Conservation (phyloP, 2,329 filamentous ascomycete species). For the Exophiala sideris region DNA sequence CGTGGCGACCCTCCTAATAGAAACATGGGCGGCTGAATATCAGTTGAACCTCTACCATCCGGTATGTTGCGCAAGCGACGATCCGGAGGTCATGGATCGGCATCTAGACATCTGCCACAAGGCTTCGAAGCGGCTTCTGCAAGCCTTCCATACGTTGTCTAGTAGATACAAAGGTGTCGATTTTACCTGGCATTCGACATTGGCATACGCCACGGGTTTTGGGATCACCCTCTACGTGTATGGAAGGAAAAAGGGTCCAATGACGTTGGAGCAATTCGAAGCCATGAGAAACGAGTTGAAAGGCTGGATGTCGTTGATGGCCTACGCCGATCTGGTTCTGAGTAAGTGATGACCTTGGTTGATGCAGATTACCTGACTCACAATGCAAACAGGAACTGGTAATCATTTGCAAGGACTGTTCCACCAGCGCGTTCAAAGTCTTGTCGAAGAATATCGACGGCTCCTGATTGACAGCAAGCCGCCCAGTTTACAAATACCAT, state of each 20-base stretch:
- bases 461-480: constrained; percentile 16
- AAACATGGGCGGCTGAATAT: constrained; percentile 49
- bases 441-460: constrained; percentile 24
- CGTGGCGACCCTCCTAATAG: constrained; percentile 49
- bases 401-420: constrained; percentile 26
- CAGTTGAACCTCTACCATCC: constrained; percentile 54
- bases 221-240: constrained; percentile 28
- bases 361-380: not conserved
- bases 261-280: constrained; percentile 27
- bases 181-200: constrained; percentile 29
- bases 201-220: constrained; percentile 27
- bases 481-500: constrained; percentile 1
- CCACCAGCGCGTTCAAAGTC: constrained; percentile 23
- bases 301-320: constrained; percentile 28
- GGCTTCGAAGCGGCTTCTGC: constrained; percentile 30
- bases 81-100: constrained; percentile 31
- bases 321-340: constrained; percentile 27
- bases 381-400: constrained; percentile 16
- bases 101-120: constrained; percentile 34
- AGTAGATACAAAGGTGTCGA: constrained; percentile 29
- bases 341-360: constrained; percentile 9
- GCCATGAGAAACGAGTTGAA: constrained; percentile 29
- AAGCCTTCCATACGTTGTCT: constrained; percentile 28
- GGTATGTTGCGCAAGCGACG: constrained; percentile 41
- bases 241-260: constrained; percentile 10